These are phyloP conservation scores for Ceratobasidium sp. DNA, from an alignment of 1,284 basidiomycete genomes.

Conservation along the genomic window DNA sequence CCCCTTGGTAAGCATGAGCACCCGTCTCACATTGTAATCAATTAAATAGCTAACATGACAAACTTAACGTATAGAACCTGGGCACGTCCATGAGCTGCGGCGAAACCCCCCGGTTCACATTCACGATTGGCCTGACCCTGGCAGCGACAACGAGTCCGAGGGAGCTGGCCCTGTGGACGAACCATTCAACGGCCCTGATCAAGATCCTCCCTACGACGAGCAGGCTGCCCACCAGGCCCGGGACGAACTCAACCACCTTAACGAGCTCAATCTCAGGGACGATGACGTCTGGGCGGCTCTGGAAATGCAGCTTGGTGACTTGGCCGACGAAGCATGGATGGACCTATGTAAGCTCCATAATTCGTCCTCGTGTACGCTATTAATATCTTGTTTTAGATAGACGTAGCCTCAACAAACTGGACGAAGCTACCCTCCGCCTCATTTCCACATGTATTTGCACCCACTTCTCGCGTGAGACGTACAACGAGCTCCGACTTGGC, in stretches of 20 bases:
- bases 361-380: no score
- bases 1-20: no score
- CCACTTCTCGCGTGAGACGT: no score
- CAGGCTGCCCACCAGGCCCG: not conserved
- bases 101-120: slow-evolving; percentile 15
- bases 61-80: not conserved
- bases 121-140: slow-evolving; percentile 13
- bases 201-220: slow-evolving; percentile 5
- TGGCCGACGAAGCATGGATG: not conserved
- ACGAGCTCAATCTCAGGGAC: slow-evolving; percentile 5
- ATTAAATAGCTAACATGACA: no score
- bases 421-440: not conserved
- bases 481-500: slow-evolving; percentile 14
- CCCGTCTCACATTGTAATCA: no score
- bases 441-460: slow-evolving; percentile 13
- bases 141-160: not conserved
- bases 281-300: not conserved
- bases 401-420: not conserved
- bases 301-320: not conserved
- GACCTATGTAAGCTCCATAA: slow-evolving; percentile 4
- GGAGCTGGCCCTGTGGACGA: not conserved
- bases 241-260: not conserved
- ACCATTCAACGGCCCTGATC: not conserved
- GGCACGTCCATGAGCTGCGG: not conserved
- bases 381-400: not conserved